A percentile compares a stretch with the other conserved stretches of the same genome.
Evolutionary conservation across 192 early-diverging fungal species (phyloP).

Genomic region (Podila clonocystis): DNA sequence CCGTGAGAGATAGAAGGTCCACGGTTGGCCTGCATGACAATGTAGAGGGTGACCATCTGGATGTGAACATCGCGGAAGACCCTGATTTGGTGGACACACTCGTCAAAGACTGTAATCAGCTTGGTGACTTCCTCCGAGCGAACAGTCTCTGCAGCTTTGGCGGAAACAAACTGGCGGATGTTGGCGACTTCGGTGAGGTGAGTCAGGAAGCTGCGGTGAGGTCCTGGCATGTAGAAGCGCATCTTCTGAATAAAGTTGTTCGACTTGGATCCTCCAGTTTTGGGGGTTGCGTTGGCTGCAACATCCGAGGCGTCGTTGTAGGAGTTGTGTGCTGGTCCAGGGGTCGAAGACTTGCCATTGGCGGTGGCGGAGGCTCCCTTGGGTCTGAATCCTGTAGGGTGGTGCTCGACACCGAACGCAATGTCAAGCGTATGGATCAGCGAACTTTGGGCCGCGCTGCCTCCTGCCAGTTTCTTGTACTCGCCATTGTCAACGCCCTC

Average conservation of each 20-base stretch:
- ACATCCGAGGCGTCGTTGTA: conserved; percentile 13
- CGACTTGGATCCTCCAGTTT: conserved; percentile 35
- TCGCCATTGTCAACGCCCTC: conserved; percentile 87
- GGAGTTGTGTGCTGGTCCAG: conserved; percentile 10
- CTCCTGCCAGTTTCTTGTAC: conserved; percentile 87
- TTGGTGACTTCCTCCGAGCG: conserved; percentile 29
- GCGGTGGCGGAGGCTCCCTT: conserved; percentile 5
- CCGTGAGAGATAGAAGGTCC: conserved; percentile 72
- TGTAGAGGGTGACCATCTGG: conserved; percentile 91
- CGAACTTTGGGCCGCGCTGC: conserved; percentile 94
- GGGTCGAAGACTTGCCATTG: background rate
- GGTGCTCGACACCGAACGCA: conserved; percentile 87
- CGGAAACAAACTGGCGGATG: conserved; percentile 72
- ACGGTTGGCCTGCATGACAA: conserved; percentile 83
- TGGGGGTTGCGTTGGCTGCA: background rate
- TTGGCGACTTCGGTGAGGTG: conserved; percentile 73
- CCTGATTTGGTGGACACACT: conserved; percentile 83
- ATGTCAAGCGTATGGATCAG: conserved; percentile 92
- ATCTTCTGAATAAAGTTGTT: conserved; percentile 88
- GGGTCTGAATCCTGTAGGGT: conserved; percentile 70
- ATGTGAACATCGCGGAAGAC: conserved; percentile 92
- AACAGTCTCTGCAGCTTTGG: conserved; percentile 16
- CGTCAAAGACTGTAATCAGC: conserved; percentile 80
- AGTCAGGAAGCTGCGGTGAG: conserved; percentile 87
- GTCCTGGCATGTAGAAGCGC: conserved; percentile 92